A percentile compares a stretch with the other conserved stretches of the same genome.
Evolutionary conservation across 768 basidiomycete genomes (phyloP).

Genomic region (Lactifluus hygrophoroides): DNA sequence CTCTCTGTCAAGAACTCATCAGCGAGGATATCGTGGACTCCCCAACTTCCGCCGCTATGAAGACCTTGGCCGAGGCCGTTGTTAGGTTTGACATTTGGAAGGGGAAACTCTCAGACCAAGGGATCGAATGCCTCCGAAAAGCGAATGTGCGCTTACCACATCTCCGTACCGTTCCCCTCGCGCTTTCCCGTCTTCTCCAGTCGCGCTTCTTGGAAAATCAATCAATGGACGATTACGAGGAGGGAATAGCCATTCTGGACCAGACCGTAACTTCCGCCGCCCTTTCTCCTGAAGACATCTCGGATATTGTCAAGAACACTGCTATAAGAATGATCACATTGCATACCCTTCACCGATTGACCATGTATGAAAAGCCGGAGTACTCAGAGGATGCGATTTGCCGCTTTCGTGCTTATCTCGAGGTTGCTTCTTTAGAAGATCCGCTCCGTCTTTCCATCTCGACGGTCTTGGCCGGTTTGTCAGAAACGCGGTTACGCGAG

Average conservation of each 20-base stretch:
- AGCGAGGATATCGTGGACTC: neutral
- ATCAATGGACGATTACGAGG: neutral
- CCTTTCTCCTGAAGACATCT: neutral
- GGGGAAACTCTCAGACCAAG: no score
- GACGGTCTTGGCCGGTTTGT: neutral
- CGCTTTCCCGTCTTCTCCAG: neutral
- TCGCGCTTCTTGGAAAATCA: neutral
- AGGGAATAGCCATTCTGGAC: neutral
- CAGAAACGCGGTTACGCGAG: neutral
- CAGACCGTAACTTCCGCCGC: neutral
- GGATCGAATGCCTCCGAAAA: neutral
- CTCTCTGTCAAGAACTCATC: neutral
- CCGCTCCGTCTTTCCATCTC: neutral
- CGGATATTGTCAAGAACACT: no score
- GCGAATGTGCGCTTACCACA: neutral
- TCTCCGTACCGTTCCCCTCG: neutral
- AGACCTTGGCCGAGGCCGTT: neutral
- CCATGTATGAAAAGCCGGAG: neutral
- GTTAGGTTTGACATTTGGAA: accelerated
- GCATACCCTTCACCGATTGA: neutral
- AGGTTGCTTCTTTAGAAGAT: neutral
- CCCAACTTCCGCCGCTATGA: neutral
- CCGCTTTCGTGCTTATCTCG: neutral
- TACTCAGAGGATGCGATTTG: neutral
- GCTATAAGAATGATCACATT: neutral